Conservation (phyloP, 169 alveolate genomes). For the Theileria annulata region DNA sequence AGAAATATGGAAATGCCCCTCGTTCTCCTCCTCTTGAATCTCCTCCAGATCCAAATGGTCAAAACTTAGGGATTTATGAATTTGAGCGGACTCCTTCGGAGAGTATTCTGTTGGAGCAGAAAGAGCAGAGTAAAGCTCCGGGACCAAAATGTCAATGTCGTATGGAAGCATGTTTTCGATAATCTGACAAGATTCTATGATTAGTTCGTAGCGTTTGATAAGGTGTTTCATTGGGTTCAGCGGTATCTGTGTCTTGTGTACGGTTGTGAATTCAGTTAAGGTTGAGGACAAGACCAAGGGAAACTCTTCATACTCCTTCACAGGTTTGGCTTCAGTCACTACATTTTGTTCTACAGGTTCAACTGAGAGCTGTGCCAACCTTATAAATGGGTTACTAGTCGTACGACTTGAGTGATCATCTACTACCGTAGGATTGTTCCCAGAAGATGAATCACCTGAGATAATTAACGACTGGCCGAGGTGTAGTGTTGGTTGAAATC, state of each 20-base stretch:
- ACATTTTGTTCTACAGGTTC: neutral
- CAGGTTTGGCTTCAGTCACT: neutral
- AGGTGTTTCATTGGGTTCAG: constrained; percentile 30
- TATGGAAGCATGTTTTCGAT: constrained; percentile 67
- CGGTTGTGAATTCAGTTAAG: constrained; percentile 43
- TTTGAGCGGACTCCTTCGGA: neutral
- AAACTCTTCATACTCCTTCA: neutral
- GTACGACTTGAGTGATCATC: neutral
- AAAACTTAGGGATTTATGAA: neutral
- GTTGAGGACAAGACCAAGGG: constrained; percentile 42
- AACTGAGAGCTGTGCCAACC: neutral
- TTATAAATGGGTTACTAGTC: neutral
- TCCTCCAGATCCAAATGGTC: neutral
- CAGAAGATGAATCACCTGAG: neutral
- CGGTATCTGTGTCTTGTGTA: constrained; percentile 22
- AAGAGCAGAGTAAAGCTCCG: constrained; percentile 35
- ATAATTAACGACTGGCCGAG: constrained; percentile 34
- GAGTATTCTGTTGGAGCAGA: neutral
- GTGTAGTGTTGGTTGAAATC: constrained; percentile 34
- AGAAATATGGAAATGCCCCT: neutral
- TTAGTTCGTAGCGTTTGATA: constrained; percentile 44
- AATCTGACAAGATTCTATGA: constrained; percentile 56
- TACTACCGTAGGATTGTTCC: neutral
- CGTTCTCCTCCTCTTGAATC: neutral
- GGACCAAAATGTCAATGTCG: constrained; percentile 49